Evolutionary conservation across 164 flowering plant species (phyloP).

Genomic region (Aristolochia californica): DNA sequence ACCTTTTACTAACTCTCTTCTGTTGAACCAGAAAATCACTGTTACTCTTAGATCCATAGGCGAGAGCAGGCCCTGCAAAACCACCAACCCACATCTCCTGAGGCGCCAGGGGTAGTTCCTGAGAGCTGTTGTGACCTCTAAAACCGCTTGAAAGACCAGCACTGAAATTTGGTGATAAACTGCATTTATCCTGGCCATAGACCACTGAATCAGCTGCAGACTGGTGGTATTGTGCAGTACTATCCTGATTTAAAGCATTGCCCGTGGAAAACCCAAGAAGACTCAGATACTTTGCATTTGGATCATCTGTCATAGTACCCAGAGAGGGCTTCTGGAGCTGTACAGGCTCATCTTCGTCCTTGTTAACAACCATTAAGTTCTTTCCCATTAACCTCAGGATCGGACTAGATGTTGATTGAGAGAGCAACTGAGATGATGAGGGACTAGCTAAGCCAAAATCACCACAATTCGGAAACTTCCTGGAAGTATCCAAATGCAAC

Average conservation of each 20-base stretch:
- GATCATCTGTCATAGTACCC: slow-evolving; percentile 5
- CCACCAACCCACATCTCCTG: slow-evolving; percentile 12
- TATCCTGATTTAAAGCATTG: slow-evolving; percentile 13
- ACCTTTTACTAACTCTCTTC: slow-evolving; percentile 9
- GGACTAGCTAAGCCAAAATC: slow-evolving; percentile 32
- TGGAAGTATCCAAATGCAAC: slow-evolving; percentile 13
- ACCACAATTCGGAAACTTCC: slow-evolving; percentile 16
- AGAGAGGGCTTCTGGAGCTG: slow-evolving; percentile 12
- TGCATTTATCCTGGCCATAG: slow-evolving; percentile 13
- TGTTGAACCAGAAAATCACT: slow-evolving; percentile 9
- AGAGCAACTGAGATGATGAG: slow-evolving; percentile 12
- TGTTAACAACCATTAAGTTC: slow-evolving; percentile 72
- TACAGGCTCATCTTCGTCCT: slow-evolving; percentile 35
- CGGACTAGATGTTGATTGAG: slow-evolving; percentile 36
- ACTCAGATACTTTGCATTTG: slow-evolving; percentile 12
- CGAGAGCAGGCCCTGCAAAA: slow-evolving; percentile 8
- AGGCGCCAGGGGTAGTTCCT: slow-evolving; percentile 8
- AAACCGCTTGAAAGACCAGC: slow-evolving; percentile 14
- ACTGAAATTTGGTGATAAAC: slow-evolving; percentile 14
- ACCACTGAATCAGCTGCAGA: slow-evolving; percentile 20
- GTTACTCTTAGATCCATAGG: slow-evolving; percentile 11
- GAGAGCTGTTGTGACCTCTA: slow-evolving; percentile 8
- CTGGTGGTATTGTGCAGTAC: slow-evolving; percentile 9
- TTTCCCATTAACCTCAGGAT: slow-evolving; percentile 86
- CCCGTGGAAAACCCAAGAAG: slow-evolving; percentile 15